Evolutionary conservation across 805 yeast genomes (phyloP), one percentile per base, ranked within the genome.

Genomic region (Osmozyma mogii): DNA sequence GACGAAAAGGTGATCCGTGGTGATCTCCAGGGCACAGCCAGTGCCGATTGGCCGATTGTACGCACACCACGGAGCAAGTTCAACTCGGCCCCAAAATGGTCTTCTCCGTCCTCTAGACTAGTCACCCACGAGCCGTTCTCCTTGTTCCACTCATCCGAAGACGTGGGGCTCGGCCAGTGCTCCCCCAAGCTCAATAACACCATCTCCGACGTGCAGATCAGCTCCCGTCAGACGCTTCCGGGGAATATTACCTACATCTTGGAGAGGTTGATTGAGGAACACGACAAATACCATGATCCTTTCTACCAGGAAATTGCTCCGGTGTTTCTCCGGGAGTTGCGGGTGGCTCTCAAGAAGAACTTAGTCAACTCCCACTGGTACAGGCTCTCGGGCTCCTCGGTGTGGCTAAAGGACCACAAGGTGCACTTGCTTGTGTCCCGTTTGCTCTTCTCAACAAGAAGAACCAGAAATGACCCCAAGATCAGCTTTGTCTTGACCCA

Each of bases 401-500:
- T 44, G 9, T 49, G 43, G 43, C 38, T 49, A 11, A 38, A 44
- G 14, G 41, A 49, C 7, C 37, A 40, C 18, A 37, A 41, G 8
- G 34, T 43, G 4, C 54, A 49, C 25, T 29, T 36, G 25, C 35
- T 49, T 43, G 49, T 47, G 3, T 39, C 47, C 3, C 34, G 54
- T 9, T 31, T 49, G 14, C 24, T 45, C 11, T 46, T 37, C 26
- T 25, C 41, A 10, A 41, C 46, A 4, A 17, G 27, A 7, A 42
- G 47, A 1, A 36, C 32, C 22, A 37, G 47, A 5, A 37, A 41
- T 14, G 37, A 34, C 19, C 37, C 47, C 4, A 37, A 36, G 21
- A 34, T 35, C 9, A 36, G 44, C n/a, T 41, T 47, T 24, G 35
- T 34, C n/a, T 45, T 36, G 23, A 34, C 45, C 6, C 54, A 49